Conservation (phyloP, 768 basidiomycete species). For the Tricholoma flavovirens region DNA sequence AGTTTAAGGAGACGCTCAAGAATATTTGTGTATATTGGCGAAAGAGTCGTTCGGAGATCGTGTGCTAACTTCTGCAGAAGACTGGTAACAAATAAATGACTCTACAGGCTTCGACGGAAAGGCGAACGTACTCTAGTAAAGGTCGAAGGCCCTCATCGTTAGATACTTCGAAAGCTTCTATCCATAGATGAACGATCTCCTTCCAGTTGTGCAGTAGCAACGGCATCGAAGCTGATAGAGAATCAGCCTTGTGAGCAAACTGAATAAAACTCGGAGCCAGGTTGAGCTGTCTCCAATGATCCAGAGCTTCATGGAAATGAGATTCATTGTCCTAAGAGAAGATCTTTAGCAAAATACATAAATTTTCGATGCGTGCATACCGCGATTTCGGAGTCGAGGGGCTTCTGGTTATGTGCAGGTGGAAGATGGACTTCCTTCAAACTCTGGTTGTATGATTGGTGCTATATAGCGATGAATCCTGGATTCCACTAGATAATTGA, state of each 20-base stretch:
- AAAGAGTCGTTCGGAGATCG: slow-evolving; percentile 74
- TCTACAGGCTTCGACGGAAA: too few species aligned
- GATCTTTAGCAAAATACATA: not conserved
- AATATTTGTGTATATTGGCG: slow-evolving; percentile 53
- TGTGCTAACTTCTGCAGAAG: slow-evolving; percentile 73
- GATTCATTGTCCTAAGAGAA: slow-evolving; percentile 62
- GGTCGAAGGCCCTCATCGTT: slow-evolving; percentile 71
- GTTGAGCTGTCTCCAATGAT: slow-evolving; percentile 77
- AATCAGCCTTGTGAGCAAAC: slow-evolving; percentile 57
- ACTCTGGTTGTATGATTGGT: slow-evolving; percentile 65
- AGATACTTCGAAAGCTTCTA: slow-evolving; percentile 45
- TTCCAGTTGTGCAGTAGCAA: slow-evolving; percentile 76
- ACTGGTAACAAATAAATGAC: slow-evolving; percentile 29
- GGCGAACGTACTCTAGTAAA: slow-evolving; percentile 63
- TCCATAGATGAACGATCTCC: slow-evolving; percentile 63
- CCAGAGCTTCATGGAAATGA: slow-evolving; percentile 69
- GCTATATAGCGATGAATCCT: slow-evolving; percentile 30
- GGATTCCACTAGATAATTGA: not conserved
- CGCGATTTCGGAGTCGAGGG: slow-evolving; percentile 56
- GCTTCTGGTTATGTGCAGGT: slow-evolving; percentile 50
- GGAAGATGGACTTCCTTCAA: slow-evolving; percentile 70
- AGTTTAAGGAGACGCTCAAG: slow-evolving; percentile 51
- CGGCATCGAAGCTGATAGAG: slow-evolving; percentile 70
- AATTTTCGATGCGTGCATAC: slow-evolving; percentile 26
- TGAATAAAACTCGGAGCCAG: slow-evolving; percentile 68